A percentile compares a stretch with the other conserved stretches of the same genome.
Evolutionary conservation across 495 filamentous ascomycete species (phyloP).

Genomic region (Geopyxis carbonaria): DNA sequence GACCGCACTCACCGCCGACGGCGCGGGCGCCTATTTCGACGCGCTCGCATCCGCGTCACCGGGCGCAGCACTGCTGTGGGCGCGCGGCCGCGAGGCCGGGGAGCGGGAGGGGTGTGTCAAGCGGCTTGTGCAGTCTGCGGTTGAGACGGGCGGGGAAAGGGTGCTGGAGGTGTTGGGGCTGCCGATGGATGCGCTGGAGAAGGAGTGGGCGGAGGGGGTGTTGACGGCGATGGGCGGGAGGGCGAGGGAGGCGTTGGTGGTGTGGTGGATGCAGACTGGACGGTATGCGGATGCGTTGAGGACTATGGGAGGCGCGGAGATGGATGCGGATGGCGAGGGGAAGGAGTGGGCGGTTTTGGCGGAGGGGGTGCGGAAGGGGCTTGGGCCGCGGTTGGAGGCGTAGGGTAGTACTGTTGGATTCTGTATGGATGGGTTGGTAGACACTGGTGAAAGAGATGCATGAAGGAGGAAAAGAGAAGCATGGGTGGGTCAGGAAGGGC

Average conservation of each 20-base stretch:
- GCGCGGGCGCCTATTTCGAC: constrained; percentile 11
- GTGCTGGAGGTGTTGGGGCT: constrained; percentile 18
- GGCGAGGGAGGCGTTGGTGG: constrained; percentile 23
- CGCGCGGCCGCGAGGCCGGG: constrained; percentile 15
- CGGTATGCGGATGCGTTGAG: constrained; percentile 13
- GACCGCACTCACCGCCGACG: no score
- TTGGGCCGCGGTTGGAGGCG: constrained; percentile 16
- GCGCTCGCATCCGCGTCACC: constrained; percentile 5
- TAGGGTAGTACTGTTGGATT: no score
- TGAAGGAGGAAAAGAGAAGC: no score
- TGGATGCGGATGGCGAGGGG: constrained; percentile 14
- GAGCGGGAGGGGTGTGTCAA: constrained; percentile 10
- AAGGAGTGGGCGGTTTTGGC: constrained; percentile 20
- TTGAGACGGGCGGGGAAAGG: constrained; percentile 12
- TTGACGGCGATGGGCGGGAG: constrained; percentile 7
- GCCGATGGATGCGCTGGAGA: constrained; percentile 17
- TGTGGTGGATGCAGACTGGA: constrained; percentile 18
- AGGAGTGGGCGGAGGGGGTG: constrained; percentile 13
- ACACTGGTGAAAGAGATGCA: no score
- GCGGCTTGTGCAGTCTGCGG: constrained; percentile 16
- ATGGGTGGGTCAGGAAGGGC: no score
- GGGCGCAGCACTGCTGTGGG: constrained; percentile 13
- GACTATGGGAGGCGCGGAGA: constrained; percentile 10
- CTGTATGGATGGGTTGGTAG: no score
- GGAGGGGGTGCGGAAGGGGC: constrained; percentile 16